A percentile compares a stretch with the other conserved stretches of the same genome.
phyloP scores from a whole-genome alignment of 106 monocot species.

The Dioscorea dumetorum region DNA sequence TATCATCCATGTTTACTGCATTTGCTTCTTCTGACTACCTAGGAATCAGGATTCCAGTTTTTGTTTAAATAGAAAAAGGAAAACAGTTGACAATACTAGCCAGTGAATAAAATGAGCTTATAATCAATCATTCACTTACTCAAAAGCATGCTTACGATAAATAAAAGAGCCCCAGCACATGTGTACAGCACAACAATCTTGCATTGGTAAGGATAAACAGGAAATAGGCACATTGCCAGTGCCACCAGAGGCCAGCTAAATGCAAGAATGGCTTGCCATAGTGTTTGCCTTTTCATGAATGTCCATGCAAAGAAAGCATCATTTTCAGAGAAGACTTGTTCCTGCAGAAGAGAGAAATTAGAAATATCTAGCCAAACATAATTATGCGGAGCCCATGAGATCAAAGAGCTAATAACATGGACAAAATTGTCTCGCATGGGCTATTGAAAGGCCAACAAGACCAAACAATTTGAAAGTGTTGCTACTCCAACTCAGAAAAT shows the following conservation, averaged over 20 bases:
- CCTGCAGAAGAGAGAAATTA: conserved; percentile 26
- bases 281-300: conserved; percentile 78
- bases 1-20: too few relatives aligned
- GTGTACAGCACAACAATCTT: conserved; percentile 95
- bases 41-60: too few relatives aligned
- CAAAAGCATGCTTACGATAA: conserved; percentile 68
- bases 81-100: too few relatives aligned
- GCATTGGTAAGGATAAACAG: conserved; percentile 94
- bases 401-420: neutral
- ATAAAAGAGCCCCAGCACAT: conserved; percentile 84
- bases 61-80: too few relatives aligned
- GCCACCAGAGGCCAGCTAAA: conserved; percentile 94
- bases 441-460: too few relatives aligned
- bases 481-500: too few relatives aligned
- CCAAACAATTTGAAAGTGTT: too few relatives aligned
- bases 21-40: too few relatives aligned
- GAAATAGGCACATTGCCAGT: conserved; percentile 92
- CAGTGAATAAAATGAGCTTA: too few relatives aligned
- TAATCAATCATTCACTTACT: conserved; percentile 35
- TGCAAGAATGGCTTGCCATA: conserved; percentile 96
- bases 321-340: conserved; percentile 85
- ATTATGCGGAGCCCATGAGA: neutral
- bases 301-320: conserved; percentile 99
- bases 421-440: neutral
- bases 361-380: too few relatives aligned